Evolutionary conservation across 768 basidiomycete genomes (phyloP), one percentile per base, ranked within the genome.

Genomic region (Leccinum aurantiacum): DNA sequence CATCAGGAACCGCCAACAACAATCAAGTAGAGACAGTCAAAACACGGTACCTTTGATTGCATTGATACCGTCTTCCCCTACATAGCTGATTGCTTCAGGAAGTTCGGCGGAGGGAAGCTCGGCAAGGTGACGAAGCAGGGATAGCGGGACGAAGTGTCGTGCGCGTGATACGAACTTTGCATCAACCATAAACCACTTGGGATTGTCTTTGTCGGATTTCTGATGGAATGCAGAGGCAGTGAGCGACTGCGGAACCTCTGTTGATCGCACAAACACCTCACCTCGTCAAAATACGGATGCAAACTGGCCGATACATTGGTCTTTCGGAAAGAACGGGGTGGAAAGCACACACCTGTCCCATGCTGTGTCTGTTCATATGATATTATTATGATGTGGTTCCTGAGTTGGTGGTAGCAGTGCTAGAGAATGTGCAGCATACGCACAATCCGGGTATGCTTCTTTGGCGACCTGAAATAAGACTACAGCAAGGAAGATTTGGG

Each of bases 121-220:
- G 0, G 87, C 83, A 41, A 95, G 82, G 53, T 79, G 76, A 25
- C 87, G 85, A 47, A 98, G 79, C 1, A 96, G 78, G 6, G 88
- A 78, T 11, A 96, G 79, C 3, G 94, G 88, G 11, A 96, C 82
- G 56, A 93, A 93, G 75, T 95, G 79, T 31, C 72, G 64, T 6
- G 89, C 81, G 24, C 90, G 84, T 6, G 82, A 77, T 15, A 74
- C 65, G 71, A 95, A 95, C 33, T 81, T 82, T 54, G 88, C 76
- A 65, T 93, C 87, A 37, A 95, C 90, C 95, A 98, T 98, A 77
- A 81, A 95, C 95, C 95, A 98, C 69, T 82, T 91, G 2, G 95
- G 95, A 11, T 85, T 79, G 3, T 80, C 79, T 67, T 85, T 67
- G 58, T 92, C 80, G 2, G 93, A 84, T 84, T 95, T 95, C 91